Percentiles rank a stretch among this genome's conserved stretches.
phyloP scores from a whole-genome alignment of 441 rosid genomes.

The Adansonia madagascariensis region DNA sequence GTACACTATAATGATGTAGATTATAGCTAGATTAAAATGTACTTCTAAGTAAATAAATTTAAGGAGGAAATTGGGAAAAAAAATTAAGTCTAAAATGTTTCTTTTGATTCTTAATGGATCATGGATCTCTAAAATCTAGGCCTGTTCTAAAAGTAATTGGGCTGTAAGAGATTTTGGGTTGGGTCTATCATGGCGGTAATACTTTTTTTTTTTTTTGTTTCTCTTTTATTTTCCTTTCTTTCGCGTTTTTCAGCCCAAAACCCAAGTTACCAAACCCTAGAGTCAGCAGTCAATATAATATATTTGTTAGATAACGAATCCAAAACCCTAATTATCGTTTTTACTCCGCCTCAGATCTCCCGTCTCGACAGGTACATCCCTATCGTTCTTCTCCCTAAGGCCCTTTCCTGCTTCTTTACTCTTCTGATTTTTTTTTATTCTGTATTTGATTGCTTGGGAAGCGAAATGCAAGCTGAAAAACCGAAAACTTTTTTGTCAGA shows the following conservation, averaged over 20 bases:
- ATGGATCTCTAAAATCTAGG: not conserved
- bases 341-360: constrained; percentile 18
- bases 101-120: too few species aligned
- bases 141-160: not conserved
- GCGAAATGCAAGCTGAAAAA: not conserved
- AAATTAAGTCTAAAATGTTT: too few species aligned
- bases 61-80: too few species aligned
- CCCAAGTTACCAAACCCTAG: not conserved
- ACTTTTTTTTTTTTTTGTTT: not conserved
- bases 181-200: not conserved
- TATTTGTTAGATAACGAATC: not conserved
- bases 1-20: too few species aligned
- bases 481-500: not conserved
- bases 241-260: not conserved
- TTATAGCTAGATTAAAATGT: too few species aligned
- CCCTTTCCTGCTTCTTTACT: not conserved
- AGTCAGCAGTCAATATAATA: not conserved
- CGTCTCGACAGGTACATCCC: constrained; percentile 11
- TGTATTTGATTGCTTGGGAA: not conserved
- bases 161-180: not conserved
- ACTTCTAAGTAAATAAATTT: too few species aligned
- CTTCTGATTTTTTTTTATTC: not conserved
- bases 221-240: not conserved
- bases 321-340: constrained; percentile 34
- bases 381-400: not conserved